Conservation (phyloP, 495 filamentous ascomycete species). For the Aspergillus conjunctus region DNA sequence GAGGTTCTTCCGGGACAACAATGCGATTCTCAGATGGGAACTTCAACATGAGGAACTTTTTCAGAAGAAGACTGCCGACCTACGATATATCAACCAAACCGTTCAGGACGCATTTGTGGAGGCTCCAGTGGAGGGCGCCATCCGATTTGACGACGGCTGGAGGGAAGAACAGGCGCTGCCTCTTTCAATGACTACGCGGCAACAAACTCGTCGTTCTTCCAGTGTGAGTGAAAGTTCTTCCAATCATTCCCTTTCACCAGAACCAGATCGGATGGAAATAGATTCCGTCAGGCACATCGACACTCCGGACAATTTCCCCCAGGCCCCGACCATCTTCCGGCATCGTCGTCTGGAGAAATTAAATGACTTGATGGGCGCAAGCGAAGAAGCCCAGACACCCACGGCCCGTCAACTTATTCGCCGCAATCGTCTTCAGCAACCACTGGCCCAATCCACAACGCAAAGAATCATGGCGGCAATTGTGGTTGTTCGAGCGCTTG, state of each 20-base stretch:
- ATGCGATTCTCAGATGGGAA: slow-evolving; percentile 43
- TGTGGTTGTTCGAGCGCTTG: slow-evolving; percentile 68
- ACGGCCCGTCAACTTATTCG: slow-evolving; percentile 21
- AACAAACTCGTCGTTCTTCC: neutral
- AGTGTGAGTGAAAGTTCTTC: slow-evolving; percentile 2
- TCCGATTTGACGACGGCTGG: slow-evolving; percentile 39
- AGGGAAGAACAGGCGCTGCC: slow-evolving; percentile 1
- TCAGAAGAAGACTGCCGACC: slow-evolving; percentile 22
- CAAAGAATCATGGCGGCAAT: slow-evolving; percentile 65
- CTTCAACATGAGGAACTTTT: slow-evolving; percentile 38
- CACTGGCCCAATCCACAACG: slow-evolving; percentile 30
- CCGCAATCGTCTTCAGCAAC: slow-evolving; percentile 26
- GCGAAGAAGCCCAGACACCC: slow-evolving; percentile 1
- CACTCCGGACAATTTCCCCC: neutral
- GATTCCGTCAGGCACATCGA: neutral
- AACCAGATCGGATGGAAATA: neutral
- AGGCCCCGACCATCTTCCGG: neutral
- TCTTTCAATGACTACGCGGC: slow-evolving; percentile 13
- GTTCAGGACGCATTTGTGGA: slow-evolving; percentile 35
- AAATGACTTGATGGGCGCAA: slow-evolving; percentile 27
- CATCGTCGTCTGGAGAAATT: slow-evolving; percentile 36
- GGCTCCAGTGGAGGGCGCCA: slow-evolving; percentile 34
- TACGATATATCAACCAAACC: slow-evolving; percentile 41
- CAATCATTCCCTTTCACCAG: neutral
- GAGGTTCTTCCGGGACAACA: slow-evolving; percentile 29